Evolutionary conservation across 2,329 filamentous ascomycete species (phyloP).

Genomic region (Paracoccidioides brasiliensis): DNA sequence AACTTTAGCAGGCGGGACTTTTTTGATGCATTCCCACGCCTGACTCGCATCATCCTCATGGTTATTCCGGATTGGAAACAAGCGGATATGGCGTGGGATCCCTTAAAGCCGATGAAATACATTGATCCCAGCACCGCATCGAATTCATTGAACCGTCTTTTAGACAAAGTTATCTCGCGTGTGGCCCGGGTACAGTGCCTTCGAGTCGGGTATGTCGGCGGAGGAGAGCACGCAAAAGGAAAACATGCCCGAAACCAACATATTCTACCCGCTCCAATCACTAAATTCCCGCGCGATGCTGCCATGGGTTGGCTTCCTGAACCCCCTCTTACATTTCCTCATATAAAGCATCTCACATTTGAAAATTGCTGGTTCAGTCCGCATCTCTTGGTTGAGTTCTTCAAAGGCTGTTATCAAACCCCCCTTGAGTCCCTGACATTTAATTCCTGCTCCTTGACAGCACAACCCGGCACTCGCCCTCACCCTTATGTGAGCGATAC

Average conservation of each 20-base stretch:
- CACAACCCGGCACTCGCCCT: slow-evolving; percentile 19
- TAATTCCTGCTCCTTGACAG: slow-evolving; percentile 52
- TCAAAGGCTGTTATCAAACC: slow-evolving; percentile 35
- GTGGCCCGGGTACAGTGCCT: slow-evolving; percentile 43
- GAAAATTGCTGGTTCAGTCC: slow-evolving; percentile 59
- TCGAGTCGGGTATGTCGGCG: slow-evolving; percentile 53
- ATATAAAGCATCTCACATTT: slow-evolving; percentile 47
- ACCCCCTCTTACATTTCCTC: slow-evolving; percentile 40
- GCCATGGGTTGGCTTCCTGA: neutral
- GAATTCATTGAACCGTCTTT: slow-evolving; percentile 38
- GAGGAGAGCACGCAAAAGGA: slow-evolving; percentile 53
- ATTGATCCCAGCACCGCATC: slow-evolving; percentile 42
- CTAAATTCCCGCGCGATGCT: slow-evolving; percentile 10
- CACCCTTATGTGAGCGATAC: slow-evolving; percentile 6
- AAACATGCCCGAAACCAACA: slow-evolving; percentile 48
- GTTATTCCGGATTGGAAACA: slow-evolving; percentile 54
- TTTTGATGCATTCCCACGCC: slow-evolving; percentile 45
- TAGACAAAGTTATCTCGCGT: slow-evolving; percentile 38
- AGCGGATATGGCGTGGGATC: slow-evolving; percentile 40
- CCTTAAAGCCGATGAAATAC: slow-evolving; percentile 37
- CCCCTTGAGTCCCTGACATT: slow-evolving; percentile 44
- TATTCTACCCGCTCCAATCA: slow-evolving; percentile 45
- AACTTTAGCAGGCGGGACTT: slow-evolving; percentile 46
- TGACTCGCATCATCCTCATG: slow-evolving; percentile 44
- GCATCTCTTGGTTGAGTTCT: slow-evolving; percentile 40